These are phyloP conservation scores for Porphyrellus cyaneotinctus DNA, from an alignment of 768 basidiomycete species.

Conservation along the genomic window DNA sequence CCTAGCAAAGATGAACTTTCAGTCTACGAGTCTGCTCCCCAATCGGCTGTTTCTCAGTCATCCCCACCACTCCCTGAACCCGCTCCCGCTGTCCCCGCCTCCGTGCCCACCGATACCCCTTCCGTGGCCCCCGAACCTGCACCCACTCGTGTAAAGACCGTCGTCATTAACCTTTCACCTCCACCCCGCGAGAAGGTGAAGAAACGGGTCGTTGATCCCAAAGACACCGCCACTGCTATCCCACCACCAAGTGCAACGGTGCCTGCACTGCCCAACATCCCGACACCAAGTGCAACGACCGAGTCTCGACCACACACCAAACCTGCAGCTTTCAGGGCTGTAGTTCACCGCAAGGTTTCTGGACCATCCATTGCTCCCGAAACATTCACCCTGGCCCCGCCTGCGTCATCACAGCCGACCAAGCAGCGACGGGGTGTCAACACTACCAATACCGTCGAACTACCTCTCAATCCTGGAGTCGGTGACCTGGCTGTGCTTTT, in stretches of 20 bases:
- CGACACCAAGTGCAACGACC: slow-evolving; percentile 7
- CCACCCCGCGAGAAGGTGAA: not conserved
- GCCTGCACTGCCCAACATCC: slow-evolving; percentile 1
- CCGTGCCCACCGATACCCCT: not conserved
- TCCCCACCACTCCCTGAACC: slow-evolving; percentile 6
- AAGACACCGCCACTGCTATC: not conserved
- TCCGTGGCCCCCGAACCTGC: not conserved
- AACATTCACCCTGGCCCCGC: slow-evolving; percentile 11
- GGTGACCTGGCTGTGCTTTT: slow-evolving; percentile 54
- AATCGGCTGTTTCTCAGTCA: slow-evolving; percentile 8
- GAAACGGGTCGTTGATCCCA: not conserved
- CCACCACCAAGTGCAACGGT: slow-evolving; percentile 3
- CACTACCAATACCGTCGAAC: slow-evolving; percentile 23
- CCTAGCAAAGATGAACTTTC: slow-evolving; percentile 7
- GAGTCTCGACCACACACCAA: slow-evolving; percentile 11
- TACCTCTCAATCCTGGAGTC: slow-evolving; percentile 43
- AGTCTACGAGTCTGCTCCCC: slow-evolving; percentile 15
- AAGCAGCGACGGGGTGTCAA: slow-evolving; percentile 29
- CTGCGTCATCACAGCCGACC: slow-evolving; percentile 26
- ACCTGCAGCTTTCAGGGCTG: slow-evolving; percentile 44
- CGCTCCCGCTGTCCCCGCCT: not conserved
- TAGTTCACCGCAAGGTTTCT: slow-evolving; percentile 54
- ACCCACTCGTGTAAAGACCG: not conserved
- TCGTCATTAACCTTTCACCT: not conserved
- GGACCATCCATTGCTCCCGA: slow-evolving; percentile 30